Evolutionary conservation across 2,329 filamentous ascomycete genomes (phyloP), one percentile per base, ranked within the genome.

Genomic region (Tolypocladium guangdongense): DNA sequence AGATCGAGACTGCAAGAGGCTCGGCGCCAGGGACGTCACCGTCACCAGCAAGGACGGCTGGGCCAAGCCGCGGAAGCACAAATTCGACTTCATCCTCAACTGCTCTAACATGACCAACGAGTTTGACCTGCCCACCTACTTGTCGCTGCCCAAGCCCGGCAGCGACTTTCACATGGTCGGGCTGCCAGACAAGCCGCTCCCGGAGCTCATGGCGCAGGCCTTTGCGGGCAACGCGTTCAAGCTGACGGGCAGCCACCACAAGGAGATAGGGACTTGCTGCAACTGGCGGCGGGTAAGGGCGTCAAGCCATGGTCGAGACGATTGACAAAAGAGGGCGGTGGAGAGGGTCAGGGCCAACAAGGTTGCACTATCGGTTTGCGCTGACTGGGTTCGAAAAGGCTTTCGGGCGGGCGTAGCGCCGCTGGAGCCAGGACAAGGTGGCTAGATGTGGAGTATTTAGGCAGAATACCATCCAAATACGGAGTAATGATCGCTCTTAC

Each of bases 291-390:
- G 0, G 74, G 81, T 45, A 78, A 81, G 65, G 72, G 73, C 0
- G 66, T 84, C 7, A 71, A 71, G 62, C 74, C 80, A 0, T 81
- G 77, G 76, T 86, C 22, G 74, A 85, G 64, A 74, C 80, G 30
- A 73, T 88, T n/a, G 74, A 81, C 30, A 81, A n/a, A n/a, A n/a
- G 67, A 77, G 89, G 71, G 87, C 82, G 0, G 79, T 89, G 20
- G 77, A 83, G 66, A 77, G 83, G 58, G 79, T 91, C 50, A 81
- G 86, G 63, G 81, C 81, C 58, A 86, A 86, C 60, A 80, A 88
- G 65, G 84, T 90, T 90, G 16, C 77, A 78, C 36, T 92, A 88
- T 66, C 76, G 88, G 41, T 84, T 88, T 62, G 88, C 86, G 0
- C 67, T 91, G 62, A 82, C 80, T 14, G 80, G 80, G 11, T 88